Base-by-base conservation (phyloP, 768 basidiomycete genomes). In the Rhodosporidiobolus odoratus region DNA sequence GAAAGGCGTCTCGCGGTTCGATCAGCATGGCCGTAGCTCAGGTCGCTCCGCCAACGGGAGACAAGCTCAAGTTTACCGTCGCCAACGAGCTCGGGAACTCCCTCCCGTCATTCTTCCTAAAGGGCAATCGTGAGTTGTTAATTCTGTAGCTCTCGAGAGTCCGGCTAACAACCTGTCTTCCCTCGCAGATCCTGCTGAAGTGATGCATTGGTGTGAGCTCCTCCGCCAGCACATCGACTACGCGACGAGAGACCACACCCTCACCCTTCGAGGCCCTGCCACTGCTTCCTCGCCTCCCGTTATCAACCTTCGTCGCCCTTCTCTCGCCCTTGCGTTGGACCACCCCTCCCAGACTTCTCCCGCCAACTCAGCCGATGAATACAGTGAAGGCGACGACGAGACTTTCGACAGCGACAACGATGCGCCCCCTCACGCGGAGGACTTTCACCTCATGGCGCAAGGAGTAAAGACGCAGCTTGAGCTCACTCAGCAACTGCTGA, bases 11-110 rank as follows among this genome's bases (percentile, higher is more conserved):
- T 58, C 85, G 94, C 27, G 94, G 94, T 1, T 88, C 91, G 0
- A 92, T 97, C 73, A 86, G 88, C 4, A 90, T 96, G 87, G 87
- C 86, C 75, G 87, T 84, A 1, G 92, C 91, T 1, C 80, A 84
- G 8, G 80, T 93, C 27, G 87, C 86, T 10, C 52, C 71, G 34
- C 64, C 68, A 0, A 68, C 66, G 6, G 41, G 66, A 1, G 87
- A 89, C 71, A 85, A 87, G 58, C 82, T 87, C 27, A 87, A 91
- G 21, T 94, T 98, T 75, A 92, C 95, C 77, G 85, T 98, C 9
- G 86, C 88, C 68, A 81, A 82, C 50, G 70, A 71, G 35, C 68
- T 80, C 75, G 66, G 78, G 75, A 62, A 79, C 75, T 62, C 63
- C 16, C 34, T 65, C 15, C 66, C 76, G 16, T 59, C 53, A 19